Percentiles rank a stretch among this genome's conserved stretches.
Conservation (phyloP, 169 alveolate genomes). For the Cryptosporidium felis region DNA sequence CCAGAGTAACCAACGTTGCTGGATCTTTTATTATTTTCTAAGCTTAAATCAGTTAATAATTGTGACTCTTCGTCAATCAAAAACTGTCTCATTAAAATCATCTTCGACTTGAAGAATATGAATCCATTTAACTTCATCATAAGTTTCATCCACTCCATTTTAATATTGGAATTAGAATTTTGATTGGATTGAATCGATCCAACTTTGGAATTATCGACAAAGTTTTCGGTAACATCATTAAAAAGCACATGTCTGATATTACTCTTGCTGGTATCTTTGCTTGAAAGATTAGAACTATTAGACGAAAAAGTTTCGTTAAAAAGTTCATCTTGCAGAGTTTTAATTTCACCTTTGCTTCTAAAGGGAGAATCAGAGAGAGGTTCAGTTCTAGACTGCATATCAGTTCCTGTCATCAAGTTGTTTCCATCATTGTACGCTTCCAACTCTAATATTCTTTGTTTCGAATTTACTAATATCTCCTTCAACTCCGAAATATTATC, state of each 20-base stretch:
- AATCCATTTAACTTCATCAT: slow-evolving; percentile 1
- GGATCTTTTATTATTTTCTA: background rate
- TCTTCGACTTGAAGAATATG: slow-evolving; percentile 24
- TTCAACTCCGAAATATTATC: slow-evolving; percentile 11
- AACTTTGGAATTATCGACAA: slow-evolving; percentile 13
- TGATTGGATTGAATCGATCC: background rate
- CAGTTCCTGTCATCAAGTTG: slow-evolving; percentile 23
- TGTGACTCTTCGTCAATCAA: slow-evolving; percentile 23
- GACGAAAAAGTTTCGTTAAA: slow-evolving; percentile 9
- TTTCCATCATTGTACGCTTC: slow-evolving; percentile 25
- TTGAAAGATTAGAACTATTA: background rate
- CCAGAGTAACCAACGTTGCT: slow-evolving; percentile 56
- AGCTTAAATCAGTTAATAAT: background rate
- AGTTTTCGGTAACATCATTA: slow-evolving; percentile 42
- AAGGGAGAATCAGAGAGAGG: slow-evolving; percentile 13
- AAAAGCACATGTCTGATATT: slow-evolving; percentile 36
- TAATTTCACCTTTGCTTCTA: slow-evolving; percentile 12
- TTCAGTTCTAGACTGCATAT: slow-evolving; percentile 52
- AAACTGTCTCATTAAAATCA: slow-evolving; percentile 11
- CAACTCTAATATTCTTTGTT: slow-evolving; percentile 28
- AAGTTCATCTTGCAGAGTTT: slow-evolving; percentile 56
- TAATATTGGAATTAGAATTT: background rate
- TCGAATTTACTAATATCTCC: slow-evolving; percentile 13
- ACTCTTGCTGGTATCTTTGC: background rate
- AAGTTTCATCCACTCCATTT: slow-evolving; percentile 9